Evolutionary conservation across 2,329 filamentous ascomycete genomes (phyloP).

Genomic region (Sporothrix sp.): DNA sequence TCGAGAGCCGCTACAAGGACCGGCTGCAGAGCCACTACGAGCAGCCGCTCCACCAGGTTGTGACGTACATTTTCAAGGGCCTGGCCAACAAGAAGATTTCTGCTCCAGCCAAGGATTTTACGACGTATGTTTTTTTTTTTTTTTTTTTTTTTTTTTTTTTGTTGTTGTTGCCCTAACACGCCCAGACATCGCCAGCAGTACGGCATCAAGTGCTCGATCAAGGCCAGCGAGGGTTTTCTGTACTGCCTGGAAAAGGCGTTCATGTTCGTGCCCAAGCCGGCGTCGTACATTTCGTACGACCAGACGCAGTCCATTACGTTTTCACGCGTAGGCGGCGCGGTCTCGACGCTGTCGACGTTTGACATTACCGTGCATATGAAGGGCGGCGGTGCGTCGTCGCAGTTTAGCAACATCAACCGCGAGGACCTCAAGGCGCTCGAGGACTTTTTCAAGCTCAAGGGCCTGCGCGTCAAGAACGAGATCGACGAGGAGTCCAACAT

Average conservation of each 20-base stretch:
- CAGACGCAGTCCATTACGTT: conserved; percentile 87
- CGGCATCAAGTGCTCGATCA: conserved; percentile 99
- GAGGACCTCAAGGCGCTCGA: conserved; percentile 97
- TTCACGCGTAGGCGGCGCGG: conserved; percentile 86
- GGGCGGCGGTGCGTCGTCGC: conserved; percentile 73
- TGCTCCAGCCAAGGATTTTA: conserved; percentile 87
- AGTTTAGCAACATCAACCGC: conserved; percentile 98
- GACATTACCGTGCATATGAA: conserved; percentile 93
- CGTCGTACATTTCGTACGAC: conserved; percentile 93
- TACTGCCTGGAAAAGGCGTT: conserved; percentile 98
- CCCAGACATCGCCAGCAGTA: conserved; percentile 76
- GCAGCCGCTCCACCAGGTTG: conserved; percentile 83
- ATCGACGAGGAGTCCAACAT: conserved; percentile 85
- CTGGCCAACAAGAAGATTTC: conserved; percentile 92
- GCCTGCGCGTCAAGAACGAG: conserved; percentile 93
- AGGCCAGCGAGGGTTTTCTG: conserved; percentile 93
- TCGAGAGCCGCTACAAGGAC: conserved; percentile 78
- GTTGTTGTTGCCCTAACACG: not conserved
- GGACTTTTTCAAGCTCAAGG: conserved; percentile 93
- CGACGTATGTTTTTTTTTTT: conserved; percentile 43
- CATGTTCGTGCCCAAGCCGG: conserved; percentile 97
- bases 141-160: not conserved
- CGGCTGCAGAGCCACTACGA: conserved; percentile 87
- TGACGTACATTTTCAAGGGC: conserved; percentile 91
- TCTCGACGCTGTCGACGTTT: conserved; percentile 90